Evolutionary conservation across 305 asterid genomes (phyloP).

Genomic region (Petunia hybrid): DNA sequence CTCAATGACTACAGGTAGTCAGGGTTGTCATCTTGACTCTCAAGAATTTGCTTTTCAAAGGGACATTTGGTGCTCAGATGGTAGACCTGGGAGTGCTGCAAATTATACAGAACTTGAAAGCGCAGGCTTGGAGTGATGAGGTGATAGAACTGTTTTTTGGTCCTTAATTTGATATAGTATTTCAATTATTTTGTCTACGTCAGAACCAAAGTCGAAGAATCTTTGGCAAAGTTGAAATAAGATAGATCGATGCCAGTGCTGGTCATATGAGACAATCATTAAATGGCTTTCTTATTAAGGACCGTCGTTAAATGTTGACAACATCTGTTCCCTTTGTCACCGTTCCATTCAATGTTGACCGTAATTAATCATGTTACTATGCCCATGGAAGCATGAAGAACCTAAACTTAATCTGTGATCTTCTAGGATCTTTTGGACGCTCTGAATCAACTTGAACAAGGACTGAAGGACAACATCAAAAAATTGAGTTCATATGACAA

Average conservation of each 20-base stretch:
- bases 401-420: conserved; percentile 9
- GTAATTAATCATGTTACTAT: neutral
- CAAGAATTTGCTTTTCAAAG: conserved; percentile 78
- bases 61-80: conserved; percentile 85
- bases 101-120: conserved; percentile 84
- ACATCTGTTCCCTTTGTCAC: neutral
- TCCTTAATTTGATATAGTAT: conserved; percentile 15
- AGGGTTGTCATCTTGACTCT: conserved; percentile 86
- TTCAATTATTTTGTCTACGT: neutral
- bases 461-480: conserved; percentile 76
- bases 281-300: neutral
- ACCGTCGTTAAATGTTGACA: neutral
- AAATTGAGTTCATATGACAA: conserved; percentile 81
- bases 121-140: conserved; percentile 98
- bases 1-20: conserved; percentile 65
- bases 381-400: neutral
- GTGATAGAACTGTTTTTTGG: conserved; percentile 45
- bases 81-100: conserved; percentile 83
- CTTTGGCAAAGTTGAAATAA: neutral
- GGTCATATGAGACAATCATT: neutral
- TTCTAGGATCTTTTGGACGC: conserved; percentile 84
- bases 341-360: no score
- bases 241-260: neutral
- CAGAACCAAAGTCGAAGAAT: neutral
- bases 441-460: conserved; percentile 81